Evolutionary conservation across 441 rosid species (phyloP).

Genomic region (Francoa sonchifolia): DNA sequence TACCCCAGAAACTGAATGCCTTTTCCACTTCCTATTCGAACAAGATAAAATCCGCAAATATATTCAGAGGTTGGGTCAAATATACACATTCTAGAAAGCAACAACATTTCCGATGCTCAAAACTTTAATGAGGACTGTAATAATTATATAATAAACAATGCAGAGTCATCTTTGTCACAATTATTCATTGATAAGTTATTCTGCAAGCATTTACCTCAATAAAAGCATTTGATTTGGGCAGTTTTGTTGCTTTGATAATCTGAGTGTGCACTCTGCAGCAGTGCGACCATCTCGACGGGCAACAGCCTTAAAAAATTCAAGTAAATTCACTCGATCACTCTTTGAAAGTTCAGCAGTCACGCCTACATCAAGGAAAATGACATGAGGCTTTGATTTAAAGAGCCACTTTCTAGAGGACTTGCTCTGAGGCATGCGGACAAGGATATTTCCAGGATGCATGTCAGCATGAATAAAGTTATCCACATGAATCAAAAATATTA

Average conservation of each 20-base stretch:
- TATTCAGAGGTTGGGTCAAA: background rate
- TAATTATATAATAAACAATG: background rate
- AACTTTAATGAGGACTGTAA: background rate
- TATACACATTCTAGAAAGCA: background rate
- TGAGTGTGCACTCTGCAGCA: constrained; percentile 76
- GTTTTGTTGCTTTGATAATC: constrained; percentile 71
- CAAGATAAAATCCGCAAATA: background rate
- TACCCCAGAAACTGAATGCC: constrained; percentile 90
- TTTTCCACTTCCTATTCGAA: constrained; percentile 82
- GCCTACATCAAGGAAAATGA: constrained; percentile 97
- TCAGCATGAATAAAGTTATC: constrained; percentile 99
- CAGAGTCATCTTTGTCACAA: background rate
- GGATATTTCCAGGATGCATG: constrained; percentile 99
- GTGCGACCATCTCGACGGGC: constrained; percentile 88
- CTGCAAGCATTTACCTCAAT: constrained; percentile 41
- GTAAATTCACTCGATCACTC: constrained; percentile 63
- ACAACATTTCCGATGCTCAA: background rate
- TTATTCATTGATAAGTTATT: background rate
- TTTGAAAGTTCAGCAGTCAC: constrained; percentile 98
- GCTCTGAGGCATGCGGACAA: constrained; percentile 60
- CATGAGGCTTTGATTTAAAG: constrained; percentile 85
- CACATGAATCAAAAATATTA: too few relatives aligned
- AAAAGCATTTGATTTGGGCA: constrained; percentile 89
- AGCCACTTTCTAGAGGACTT: constrained; percentile 56
- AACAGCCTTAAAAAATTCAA: constrained; percentile 92